Evolutionary conservation across 192 early-diverging fungal species (phyloP), one percentile per base, ranked within the genome.

Genomic region (Gryganskiella cystojenkinii): DNA sequence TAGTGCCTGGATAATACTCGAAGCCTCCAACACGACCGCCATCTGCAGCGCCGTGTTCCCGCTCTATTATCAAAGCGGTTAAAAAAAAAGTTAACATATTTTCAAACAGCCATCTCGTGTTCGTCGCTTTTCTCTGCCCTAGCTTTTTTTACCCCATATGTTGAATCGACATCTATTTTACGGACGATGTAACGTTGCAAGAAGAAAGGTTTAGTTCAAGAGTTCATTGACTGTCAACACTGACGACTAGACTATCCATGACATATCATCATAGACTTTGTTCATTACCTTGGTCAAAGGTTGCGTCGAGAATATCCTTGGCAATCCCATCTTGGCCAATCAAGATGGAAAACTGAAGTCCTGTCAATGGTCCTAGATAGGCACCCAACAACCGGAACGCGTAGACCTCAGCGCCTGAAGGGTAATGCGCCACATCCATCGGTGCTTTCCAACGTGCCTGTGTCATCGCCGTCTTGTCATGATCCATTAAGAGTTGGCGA

Each of bases 11-110:
- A 91, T 90, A 49, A 91, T 68, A 8, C 85, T 83, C 25, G 71
- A 55, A 0, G 81, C 89, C 9, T 89, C 90, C 31, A 92, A 55
- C 13, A 92, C 63, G 28, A 87, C 88, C 2, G 91, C 91, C 67
- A 92, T 51, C 81, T 92, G 91, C 28, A 92, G 50, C 14, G 90
- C 86, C n/a, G 90, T 91, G 67, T 92, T 92, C 11, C 87, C 85
- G 22, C 84, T 89, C 90, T 91, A 45, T 14, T 19, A 40, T 15
- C n/a, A n/a, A n/a, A 79, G 1, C 19, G 20, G 28, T 33, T 42
- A 44, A 59, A 30, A 49, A 40, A 25, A 31, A 42, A 15, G 52
- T 19, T 11, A 17, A 5, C 22, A n/a, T 53, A 11, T 43, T 35
- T 40, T 40, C 37, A 40, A 40, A 40, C 37, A 40, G 13, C 37